phyloP scores from a whole-genome alignment of 768 basidiomycete genomes.

The Suillus paluster region DNA sequence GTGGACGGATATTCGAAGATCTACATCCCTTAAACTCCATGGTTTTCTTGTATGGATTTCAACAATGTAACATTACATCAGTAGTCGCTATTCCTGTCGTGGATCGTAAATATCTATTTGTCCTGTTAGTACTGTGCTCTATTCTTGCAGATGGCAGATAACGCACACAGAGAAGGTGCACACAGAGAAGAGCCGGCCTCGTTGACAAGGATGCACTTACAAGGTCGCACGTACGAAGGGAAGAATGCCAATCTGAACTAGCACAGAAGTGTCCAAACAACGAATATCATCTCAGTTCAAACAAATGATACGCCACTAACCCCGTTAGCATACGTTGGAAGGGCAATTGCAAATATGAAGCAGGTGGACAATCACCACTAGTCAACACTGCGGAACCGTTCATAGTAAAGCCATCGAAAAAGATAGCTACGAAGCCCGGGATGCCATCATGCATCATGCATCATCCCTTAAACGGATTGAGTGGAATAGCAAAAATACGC shows the following conservation, averaged over 20 bases:
- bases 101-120: background rate
- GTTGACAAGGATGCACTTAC: background rate
- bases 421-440: background rate
- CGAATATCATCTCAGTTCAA: background rate
- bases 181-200: background rate
- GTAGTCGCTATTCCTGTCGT: background rate
- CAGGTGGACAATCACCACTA: background rate
- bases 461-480: background rate
- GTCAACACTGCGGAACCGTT: background rate
- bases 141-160: background rate
- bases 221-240: background rate
- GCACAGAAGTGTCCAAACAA: background rate
- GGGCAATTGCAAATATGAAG: background rate
- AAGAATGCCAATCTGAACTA: background rate
- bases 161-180: background rate
- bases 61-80: background rate
- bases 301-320: background rate
- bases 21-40: constrained; percentile 29
- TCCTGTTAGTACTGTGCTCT: background rate
- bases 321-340: background rate
- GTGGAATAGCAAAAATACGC: background rate
- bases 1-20: constrained; percentile 42
- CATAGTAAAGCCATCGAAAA: background rate
- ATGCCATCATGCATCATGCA: background rate
- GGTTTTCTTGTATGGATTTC: background rate